Evolutionary conservation across 2,329 filamentous ascomycete genomes (phyloP).

Genomic region (Hysterium pulicare): DNA sequence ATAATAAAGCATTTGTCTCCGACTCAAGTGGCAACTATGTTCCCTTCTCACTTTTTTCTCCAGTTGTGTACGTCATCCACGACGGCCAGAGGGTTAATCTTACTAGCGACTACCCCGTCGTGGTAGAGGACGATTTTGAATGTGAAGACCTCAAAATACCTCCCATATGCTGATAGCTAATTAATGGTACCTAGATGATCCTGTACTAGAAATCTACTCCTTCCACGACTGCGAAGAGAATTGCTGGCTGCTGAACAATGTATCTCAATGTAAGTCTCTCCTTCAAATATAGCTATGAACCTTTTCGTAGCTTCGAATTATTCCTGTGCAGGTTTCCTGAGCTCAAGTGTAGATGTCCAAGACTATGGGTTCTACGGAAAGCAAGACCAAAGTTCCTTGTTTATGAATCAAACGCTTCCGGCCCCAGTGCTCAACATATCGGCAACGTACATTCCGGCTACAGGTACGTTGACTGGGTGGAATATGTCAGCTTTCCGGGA

Average conservation of each 20-base stretch:
- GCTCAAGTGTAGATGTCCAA: not conserved
- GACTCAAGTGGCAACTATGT: constrained; percentile 8
- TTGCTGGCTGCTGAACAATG: no score
- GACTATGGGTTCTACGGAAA: not conserved
- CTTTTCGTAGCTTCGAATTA: no score
- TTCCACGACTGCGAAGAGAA: no score
- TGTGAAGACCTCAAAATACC: no score
- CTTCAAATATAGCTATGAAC: no score
- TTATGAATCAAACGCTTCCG: constrained; percentile 1
- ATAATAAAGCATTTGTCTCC: constrained; percentile 9
- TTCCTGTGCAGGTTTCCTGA: no score
- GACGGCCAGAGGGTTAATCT: constrained; percentile 13
- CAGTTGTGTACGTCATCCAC: constrained; percentile 11
- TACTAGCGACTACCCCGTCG: constrained; percentile 1
- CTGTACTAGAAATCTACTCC: no score
- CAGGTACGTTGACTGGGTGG: not conserved
- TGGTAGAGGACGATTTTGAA: not conserved
- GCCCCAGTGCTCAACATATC: not conserved
- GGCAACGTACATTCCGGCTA: not conserved
- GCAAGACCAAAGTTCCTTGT: not conserved
- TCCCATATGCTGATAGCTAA: no score
- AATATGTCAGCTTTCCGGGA: not conserved
- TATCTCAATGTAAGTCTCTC: no score
- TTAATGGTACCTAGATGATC: no score
- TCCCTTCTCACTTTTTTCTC: constrained; percentile 7